Conservation (phyloP, 2,329 filamentous ascomycete genomes). For the Arthrobotrys sinensis region DNA sequence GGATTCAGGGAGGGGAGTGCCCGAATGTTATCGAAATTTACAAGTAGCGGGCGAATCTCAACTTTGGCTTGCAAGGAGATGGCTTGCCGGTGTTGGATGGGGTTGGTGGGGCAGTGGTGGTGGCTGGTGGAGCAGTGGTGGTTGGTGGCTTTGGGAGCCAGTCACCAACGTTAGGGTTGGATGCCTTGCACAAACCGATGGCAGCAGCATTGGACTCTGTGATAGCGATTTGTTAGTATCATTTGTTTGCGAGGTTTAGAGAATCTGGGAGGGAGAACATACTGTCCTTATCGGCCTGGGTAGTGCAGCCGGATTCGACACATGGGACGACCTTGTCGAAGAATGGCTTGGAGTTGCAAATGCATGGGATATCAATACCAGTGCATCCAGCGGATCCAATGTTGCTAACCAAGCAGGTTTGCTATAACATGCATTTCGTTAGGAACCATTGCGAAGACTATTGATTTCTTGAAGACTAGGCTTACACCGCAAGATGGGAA, state of each 20-base stretch:
- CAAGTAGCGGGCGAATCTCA: conserved; percentile 40
- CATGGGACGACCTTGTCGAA: conserved; percentile 53
- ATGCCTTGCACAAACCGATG: conserved; percentile 53
- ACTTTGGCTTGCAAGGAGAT: conserved; percentile 59
- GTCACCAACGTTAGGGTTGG: conserved; percentile 61
- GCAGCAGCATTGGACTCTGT: conserved; percentile 60
- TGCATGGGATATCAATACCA: conserved; percentile 61
- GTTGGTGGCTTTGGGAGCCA: conserved; percentile 49
- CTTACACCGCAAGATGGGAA: conserved; percentile 63
- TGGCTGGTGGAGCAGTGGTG: conserved; percentile 34
- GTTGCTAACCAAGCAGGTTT: conserved; percentile 53
- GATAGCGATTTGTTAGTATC: not conserved
- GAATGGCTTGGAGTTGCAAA: conserved; percentile 60
- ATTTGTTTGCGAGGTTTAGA: conserved; percentile 10
- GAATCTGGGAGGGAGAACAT: conserved; percentile 21
- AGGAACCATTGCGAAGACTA: not conserved
- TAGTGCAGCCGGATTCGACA: conserved; percentile 49
- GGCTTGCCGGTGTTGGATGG: conserved; percentile 9
- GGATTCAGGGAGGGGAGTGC: not conserved
- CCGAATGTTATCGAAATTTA: conserved; percentile 19
- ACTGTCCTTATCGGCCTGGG: conserved; percentile 60
- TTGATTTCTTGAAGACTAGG: not conserved
- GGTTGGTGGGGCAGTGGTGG: conserved; percentile 21
- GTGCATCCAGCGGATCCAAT: conserved; percentile 53
- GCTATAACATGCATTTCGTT: conserved; percentile 50